Evolutionary conservation across 805 yeast species (phyloP).

Genomic region (Metschnikowia lunata): DNA sequence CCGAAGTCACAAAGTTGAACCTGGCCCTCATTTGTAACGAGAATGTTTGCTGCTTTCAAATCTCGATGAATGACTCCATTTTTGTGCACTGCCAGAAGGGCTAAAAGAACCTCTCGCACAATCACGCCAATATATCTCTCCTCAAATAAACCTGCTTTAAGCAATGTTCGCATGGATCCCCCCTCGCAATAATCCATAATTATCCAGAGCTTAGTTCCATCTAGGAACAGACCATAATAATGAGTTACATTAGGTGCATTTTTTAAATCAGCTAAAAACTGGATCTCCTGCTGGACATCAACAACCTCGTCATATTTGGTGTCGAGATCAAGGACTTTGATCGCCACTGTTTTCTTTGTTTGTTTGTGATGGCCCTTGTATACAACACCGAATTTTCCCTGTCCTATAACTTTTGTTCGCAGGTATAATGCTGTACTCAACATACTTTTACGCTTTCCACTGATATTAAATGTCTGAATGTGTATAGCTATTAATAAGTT

Average conservation of each 20-base stretch:
- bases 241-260: slow-evolving; percentile 89
- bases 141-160: slow-evolving; percentile 83
- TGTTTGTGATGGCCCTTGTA: slow-evolving; percentile 75
- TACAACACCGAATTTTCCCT: slow-evolving; percentile 96
- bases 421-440: slow-evolving; percentile 41
- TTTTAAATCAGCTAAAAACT: slow-evolving; percentile 75
- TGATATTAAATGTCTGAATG: no score
- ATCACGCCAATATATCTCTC: slow-evolving; percentile 83
- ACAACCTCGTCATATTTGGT: slow-evolving; percentile 91
- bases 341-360: slow-evolving; percentile 81
- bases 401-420: slow-evolving; percentile 86
- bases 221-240: slow-evolving; percentile 82
- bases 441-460: slow-evolving; percentile 3
- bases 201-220: slow-evolving; percentile 93
- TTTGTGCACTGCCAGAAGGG: slow-evolving; percentile 75
- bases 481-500: no score
- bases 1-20: slow-evolving; percentile 97
- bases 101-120: slow-evolving; percentile 73
- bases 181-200: slow-evolving; percentile 98
- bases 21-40: slow-evolving; percentile 82
- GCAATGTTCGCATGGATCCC: slow-evolving; percentile 82
- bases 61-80: slow-evolving; percentile 95
- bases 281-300: slow-evolving; percentile 91
- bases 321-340: slow-evolving; percentile 87
- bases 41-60: slow-evolving; percentile 91